Evolutionary conservation across 116 monocot species (phyloP).

Genomic region (Phalaenopsis hybrid): DNA sequence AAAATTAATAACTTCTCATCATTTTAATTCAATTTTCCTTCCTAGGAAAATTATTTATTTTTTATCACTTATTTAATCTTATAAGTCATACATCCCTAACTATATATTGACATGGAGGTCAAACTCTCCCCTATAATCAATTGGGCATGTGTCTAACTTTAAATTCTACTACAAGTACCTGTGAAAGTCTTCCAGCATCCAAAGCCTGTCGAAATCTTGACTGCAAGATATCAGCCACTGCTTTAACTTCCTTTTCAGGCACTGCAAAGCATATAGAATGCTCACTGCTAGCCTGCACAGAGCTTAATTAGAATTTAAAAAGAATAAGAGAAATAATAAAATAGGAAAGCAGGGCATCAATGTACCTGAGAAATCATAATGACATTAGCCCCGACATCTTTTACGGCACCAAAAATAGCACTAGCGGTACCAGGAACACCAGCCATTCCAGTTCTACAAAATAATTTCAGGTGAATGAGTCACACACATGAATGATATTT

Average conservation of each 20-base stretch:
- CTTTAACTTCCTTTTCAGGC: constrained; percentile 80
- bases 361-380: constrained; percentile 99
- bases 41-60: too few species aligned
- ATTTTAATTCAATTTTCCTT: too few species aligned
- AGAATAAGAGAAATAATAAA: neutral
- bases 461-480: neutral
- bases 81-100: too few species aligned
- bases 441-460: constrained; percentile 95
- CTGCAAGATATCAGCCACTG: constrained; percentile 52
- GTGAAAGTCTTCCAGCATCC: constrained; percentile 87
- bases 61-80: too few species aligned
- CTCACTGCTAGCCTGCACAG: constrained; percentile 88
- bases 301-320: constrained; percentile 9
- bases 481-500: too few species aligned
- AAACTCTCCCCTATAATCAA: neutral
- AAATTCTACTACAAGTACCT: constrained; percentile 26
- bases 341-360: neutral
- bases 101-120: too few species aligned
- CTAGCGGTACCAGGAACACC: constrained; percentile 99
- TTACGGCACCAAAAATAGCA: constrained; percentile 83
- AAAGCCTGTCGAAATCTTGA: constrained; percentile 74
- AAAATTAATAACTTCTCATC: too few species aligned
- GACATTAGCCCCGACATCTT: constrained; percentile 98
- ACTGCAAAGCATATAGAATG: constrained; percentile 98
- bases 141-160: neutral